These are phyloP conservation scores for Aspergillus taichungensis DNA, from an alignment of 495 filamentous ascomycete genomes.

Conservation along the genomic window DNA sequence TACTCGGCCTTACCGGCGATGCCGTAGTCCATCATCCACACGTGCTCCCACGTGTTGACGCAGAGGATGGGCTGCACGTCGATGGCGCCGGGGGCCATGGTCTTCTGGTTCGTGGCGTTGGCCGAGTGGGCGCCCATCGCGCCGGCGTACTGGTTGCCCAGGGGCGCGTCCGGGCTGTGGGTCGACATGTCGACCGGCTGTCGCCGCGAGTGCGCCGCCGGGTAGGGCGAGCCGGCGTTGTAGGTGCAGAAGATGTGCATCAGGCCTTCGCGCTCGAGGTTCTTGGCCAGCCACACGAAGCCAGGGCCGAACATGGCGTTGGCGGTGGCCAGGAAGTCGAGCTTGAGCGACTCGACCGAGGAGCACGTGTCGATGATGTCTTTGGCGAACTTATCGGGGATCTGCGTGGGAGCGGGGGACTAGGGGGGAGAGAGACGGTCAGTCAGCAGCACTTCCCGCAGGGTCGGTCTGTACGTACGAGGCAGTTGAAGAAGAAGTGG, in stretches of 20 bases:
- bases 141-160: constrained; percentile 40
- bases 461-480: constrained; percentile 25
- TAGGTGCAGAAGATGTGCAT: constrained; percentile 82
- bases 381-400: constrained; percentile 38
- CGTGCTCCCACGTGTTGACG: constrained; percentile 95
- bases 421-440: constrained; percentile 4
- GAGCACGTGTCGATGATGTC: constrained; percentile 60
- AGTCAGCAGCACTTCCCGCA: constrained; percentile 7
- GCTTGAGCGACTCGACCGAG: constrained; percentile 68
- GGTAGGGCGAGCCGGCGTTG: constrained; percentile 81
- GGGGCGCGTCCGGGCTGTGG: constrained; percentile 27
- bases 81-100: constrained; percentile 56
- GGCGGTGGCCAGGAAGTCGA: constrained; percentile 73
- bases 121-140: constrained; percentile 39
- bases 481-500: constrained; percentile 80
- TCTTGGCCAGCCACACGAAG: constrained; percentile 86
- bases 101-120: constrained; percentile 24
- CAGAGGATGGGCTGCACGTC: constrained; percentile 71
- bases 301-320: constrained; percentile 91
- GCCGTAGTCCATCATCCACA: constrained; percentile 79
- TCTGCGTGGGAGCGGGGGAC: constrained; percentile 41
- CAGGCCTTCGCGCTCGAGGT: constrained; percentile 36
- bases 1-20: constrained; percentile 69
- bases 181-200: constrained; percentile 80
- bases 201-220: constrained; percentile 70